phyloP scores from a whole-genome alignment of 768 basidiomycete genomes.

The Psilocybe azurescens region DNA sequence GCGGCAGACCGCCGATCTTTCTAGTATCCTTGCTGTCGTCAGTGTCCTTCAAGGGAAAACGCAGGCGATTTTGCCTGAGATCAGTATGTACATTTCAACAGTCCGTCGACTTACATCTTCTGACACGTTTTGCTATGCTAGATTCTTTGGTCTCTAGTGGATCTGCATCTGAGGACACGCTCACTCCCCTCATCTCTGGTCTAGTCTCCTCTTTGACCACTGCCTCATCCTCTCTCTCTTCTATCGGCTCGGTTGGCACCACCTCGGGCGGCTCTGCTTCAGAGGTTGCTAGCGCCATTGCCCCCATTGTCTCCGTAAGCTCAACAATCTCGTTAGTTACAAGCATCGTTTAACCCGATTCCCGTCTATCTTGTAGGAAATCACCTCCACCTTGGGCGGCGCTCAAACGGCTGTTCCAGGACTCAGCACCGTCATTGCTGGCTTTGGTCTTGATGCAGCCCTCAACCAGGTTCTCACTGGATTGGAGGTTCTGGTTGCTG shows the following conservation, averaged over 20 bases:
- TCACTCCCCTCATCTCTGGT: background rate
- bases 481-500: conserved; percentile 1
- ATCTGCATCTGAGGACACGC: background rate
- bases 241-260: background rate
- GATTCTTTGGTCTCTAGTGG: background rate
- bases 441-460: background rate
- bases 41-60: background rate
- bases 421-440: background rate
- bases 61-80: background rate
- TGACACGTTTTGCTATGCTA: background rate
- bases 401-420: conserved; percentile 2
- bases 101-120: no score
- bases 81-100: no score
- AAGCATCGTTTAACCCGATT: no score
- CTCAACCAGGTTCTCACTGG: conserved; percentile 1
- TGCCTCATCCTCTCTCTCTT: background rate
- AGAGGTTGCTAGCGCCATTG: conserved; percentile 2
- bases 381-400: background rate
- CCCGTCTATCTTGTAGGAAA: background rate
- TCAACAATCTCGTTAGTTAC: no score
- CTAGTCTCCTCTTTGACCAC: background rate
- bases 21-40: conserved; percentile 1
- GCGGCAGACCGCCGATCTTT: background rate
- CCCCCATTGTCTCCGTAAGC: conserved; percentile 1
- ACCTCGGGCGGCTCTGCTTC: background rate